A percentile compares a stretch with the other conserved stretches of the same genome.
Evolutionary conservation across 2,329 filamentous ascomycete genomes (phyloP).

Genomic region (Macroventuria anomochaeta): DNA sequence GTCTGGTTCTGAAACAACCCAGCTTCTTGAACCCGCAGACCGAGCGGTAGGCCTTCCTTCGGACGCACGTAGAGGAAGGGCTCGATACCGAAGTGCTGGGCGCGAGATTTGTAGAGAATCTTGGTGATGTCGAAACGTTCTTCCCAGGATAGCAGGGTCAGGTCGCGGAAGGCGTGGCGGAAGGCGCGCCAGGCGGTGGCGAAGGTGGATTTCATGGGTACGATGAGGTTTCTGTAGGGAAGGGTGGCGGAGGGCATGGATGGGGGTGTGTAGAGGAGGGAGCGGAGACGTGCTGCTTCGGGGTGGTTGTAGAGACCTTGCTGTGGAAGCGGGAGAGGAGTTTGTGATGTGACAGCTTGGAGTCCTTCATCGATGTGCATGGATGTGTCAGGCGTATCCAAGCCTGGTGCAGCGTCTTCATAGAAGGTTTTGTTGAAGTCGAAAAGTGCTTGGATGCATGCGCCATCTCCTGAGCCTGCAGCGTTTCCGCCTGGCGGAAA

Average conservation of each 20-base stretch:
- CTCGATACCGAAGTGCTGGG: conserved; percentile 23
- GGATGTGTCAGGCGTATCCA: not conserved
- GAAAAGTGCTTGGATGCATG: conserved; percentile 1
- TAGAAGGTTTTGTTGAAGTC: conserved; percentile 2
- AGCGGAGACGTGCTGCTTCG: conserved; percentile 20
- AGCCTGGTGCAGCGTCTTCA: not conserved
- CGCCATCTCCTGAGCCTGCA: not conserved
- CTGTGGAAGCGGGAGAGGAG: conserved; percentile 21
- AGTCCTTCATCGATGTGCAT: not conserved
- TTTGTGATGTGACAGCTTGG: not conserved
- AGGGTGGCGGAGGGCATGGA: not conserved
- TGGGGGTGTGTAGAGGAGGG: conserved; percentile 20
- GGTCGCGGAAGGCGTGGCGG: conserved; percentile 49
- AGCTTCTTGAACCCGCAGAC: conserved; percentile 15
- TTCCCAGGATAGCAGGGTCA: conserved; percentile 52
- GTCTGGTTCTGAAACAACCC: conserved; percentile 8
- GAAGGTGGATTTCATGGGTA: conserved; percentile 41
- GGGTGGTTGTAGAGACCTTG: not conserved
- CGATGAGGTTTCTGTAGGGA: conserved; percentile 35
- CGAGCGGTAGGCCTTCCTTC: conserved; percentile 18
- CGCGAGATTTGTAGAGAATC: conserved; percentile 28
- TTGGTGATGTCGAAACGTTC: conserved; percentile 44
- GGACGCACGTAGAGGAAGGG: conserved; percentile 41
- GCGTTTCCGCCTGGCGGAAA: conserved; percentile 18
- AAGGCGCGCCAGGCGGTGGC: conserved; percentile 46